Conservation (phyloP, 176 grass and related monocot genomes). For the Eremochloa ophiuroides region DNA sequence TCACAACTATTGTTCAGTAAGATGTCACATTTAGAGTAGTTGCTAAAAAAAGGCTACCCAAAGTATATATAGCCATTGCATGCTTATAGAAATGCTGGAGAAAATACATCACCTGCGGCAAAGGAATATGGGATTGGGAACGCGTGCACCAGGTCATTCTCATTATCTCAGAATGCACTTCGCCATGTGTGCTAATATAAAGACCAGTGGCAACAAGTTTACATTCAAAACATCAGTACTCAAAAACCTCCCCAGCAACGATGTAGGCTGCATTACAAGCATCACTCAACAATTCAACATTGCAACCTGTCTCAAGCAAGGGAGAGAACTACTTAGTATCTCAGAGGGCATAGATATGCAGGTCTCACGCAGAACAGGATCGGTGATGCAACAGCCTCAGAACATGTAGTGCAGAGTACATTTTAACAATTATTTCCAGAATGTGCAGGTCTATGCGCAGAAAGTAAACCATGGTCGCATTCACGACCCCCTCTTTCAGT, state of each 20-base stretch:
- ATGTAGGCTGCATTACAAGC: neutral
- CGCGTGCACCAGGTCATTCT: neutral
- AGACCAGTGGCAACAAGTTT: neutral
- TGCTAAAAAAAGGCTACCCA: neutral
- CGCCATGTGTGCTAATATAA: neutral
- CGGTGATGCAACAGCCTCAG: neutral
- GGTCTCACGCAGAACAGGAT: too few relatives aligned
- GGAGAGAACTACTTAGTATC: slow-evolving; percentile 4
- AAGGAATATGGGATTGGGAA: neutral
- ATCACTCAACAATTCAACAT: slow-evolving; percentile 8
- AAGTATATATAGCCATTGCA: neutral
- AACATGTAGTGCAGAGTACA: neutral
- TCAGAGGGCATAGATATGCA: too few relatives aligned
- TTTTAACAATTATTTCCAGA: slow-evolving; percentile 20
- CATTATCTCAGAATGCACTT: neutral
- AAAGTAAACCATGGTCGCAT: slow-evolving; percentile 18
- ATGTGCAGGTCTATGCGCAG: slow-evolving; percentile 2
- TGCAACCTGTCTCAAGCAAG: neutral
- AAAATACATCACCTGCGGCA: neutral
- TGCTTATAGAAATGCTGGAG: neutral
- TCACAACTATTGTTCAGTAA: neutral
- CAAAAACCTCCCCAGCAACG: neutral
- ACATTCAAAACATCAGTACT: neutral
- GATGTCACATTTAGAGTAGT: neutral
- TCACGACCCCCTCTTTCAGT: slow-evolving; percentile 20